phyloP scores from a whole-genome alignment of 2,329 filamentous ascomycete species.

The Cercospora nicotianae region DNA sequence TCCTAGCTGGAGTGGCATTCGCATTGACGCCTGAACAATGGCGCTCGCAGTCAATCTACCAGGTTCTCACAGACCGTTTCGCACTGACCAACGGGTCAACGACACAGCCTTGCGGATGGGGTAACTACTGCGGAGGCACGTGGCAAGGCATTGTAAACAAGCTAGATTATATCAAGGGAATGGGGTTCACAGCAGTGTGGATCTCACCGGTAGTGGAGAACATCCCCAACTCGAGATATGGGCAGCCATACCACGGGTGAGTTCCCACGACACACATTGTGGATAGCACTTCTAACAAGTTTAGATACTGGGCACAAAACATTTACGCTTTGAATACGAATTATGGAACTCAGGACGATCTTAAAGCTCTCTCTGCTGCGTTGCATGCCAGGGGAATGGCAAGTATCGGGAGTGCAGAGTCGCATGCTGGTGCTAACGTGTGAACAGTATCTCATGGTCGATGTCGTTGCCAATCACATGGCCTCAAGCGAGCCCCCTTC shows the following conservation, averaged over 20 bases:
- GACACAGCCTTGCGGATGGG: slow-evolving; percentile 46
- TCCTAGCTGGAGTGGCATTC: slow-evolving; percentile 17
- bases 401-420: neutral
- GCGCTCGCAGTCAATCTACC: slow-evolving; percentile 59
- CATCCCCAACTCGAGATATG: slow-evolving; percentile 41
- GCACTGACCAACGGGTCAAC: slow-evolving; percentile 51
- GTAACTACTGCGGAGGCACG: slow-evolving; percentile 50
- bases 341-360: slow-evolving; percentile 48
- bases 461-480: slow-evolving; percentile 50
- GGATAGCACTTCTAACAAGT: neutral
- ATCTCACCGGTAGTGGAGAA: slow-evolving; percentile 47
- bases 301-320: slow-evolving; percentile 25
- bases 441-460: slow-evolving; percentile 47
- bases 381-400: slow-evolving; percentile 49
- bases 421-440: neutral
- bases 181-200: slow-evolving; percentile 49
- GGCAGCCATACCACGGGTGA: slow-evolving; percentile 46
- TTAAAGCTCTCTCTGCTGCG: slow-evolving; percentile 46
- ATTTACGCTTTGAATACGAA: slow-evolving; percentile 43
- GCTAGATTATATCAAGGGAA: slow-evolving; percentile 52
- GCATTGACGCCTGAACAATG: slow-evolving; percentile 25
- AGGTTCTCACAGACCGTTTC: slow-evolving; percentile 59
- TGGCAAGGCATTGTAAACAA: slow-evolving; percentile 48
- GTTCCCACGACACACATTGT: neutral
- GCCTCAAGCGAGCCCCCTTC: slow-evolving; percentile 36